phyloP scores from a whole-genome alignment of 2,329 filamentous ascomycete species.

The Biscogniauxia sp. region DNA sequence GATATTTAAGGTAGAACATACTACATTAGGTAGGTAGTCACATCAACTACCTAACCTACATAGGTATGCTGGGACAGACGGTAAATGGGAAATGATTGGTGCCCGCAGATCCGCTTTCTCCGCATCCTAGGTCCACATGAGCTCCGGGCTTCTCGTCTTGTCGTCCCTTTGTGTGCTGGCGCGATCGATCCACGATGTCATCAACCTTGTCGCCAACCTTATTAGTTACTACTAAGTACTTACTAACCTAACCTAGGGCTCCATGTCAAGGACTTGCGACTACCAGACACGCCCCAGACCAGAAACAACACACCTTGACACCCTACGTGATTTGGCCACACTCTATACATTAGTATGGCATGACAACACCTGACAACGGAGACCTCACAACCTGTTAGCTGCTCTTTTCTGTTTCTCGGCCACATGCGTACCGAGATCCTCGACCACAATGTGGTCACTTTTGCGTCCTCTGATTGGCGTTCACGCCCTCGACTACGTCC shows the following conservation, averaged over 20 bases:
- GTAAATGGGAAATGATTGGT: not conserved
- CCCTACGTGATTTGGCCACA: not conserved
- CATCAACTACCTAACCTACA: no score
- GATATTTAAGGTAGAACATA: no score
- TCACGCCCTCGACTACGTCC: not conserved
- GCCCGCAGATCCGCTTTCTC: conserved; percentile 1
- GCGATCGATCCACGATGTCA: not conserved
- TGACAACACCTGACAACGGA: not conserved
- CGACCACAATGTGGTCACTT: not conserved
- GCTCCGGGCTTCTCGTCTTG: not conserved
- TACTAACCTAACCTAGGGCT: no score
- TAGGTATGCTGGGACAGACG: no score
- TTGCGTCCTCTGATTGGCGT: not conserved
- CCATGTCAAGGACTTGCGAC: no score
- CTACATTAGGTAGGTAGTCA: no score
- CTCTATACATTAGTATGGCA: not conserved
- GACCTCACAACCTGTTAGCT: not conserved
- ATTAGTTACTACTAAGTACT: no score
- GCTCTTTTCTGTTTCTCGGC: not conserved
- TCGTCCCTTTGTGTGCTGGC: not conserved
- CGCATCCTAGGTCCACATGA: not conserved
- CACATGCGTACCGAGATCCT: not conserved
- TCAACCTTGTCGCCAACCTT: not conserved
- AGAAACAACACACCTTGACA: not conserved
- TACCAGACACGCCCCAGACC: no score